These are phyloP conservation scores for Carpinus fangiana DNA, from an alignment of 306 rosid genomes.

Conservation along the genomic window DNA sequence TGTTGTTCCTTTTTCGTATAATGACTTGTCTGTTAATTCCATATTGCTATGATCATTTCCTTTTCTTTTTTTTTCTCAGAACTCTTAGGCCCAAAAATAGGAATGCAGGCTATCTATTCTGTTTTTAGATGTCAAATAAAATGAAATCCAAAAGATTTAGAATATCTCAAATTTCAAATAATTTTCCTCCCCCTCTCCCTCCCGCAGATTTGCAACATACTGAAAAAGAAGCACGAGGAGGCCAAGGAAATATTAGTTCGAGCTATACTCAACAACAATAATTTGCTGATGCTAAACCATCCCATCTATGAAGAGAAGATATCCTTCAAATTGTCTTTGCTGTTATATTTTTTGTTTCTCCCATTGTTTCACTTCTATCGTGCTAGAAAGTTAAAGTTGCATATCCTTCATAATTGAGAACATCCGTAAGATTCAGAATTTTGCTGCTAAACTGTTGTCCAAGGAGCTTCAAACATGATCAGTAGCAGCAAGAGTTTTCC, in stretches of 20 bases:
- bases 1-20: not conserved
- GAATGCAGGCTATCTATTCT: not conserved
- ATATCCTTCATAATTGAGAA: conserved; percentile 51
- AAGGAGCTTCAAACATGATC: conserved; percentile 54
- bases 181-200: conserved; percentile 8
- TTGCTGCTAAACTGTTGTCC: conserved; percentile 60
- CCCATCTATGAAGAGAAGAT: conserved; percentile 79
- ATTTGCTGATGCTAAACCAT: conserved; percentile 89
- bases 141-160: not conserved
- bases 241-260: conserved; percentile 78
- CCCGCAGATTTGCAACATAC: conserved; percentile 81
- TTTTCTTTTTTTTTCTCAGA: not conserved
- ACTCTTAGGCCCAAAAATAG: not conserved
- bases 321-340: conserved; percentile 51
- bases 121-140: not conserved
- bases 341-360: conserved; percentile 8
- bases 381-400: conserved; percentile 5
- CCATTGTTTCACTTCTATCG: conserved; percentile 6
- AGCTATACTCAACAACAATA: conserved; percentile 73
- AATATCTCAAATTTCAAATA: not conserved
- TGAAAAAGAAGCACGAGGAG: conserved; percentile 83
- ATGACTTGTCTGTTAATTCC: not conserved
- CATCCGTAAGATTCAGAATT: conserved; percentile 74
- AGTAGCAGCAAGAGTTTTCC: conserved; percentile 21
- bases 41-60: not conserved